Evolutionary conservation across 768 basidiomycete genomes (phyloP), one percentile per base, ranked within the genome.

Genomic region (Punctularia strigosozonata): DNA sequence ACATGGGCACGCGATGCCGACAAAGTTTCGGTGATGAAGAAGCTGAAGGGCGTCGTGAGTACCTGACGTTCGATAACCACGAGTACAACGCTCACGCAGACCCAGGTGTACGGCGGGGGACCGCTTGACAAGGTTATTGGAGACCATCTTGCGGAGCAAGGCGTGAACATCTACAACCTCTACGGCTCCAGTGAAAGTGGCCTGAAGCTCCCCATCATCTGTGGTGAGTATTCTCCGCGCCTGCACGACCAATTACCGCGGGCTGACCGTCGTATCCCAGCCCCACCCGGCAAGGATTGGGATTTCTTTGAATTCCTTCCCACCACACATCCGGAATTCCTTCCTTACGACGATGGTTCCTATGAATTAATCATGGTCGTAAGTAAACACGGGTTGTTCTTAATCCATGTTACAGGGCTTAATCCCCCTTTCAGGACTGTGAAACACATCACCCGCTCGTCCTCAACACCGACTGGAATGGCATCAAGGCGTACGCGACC

Each of bases 401-500:
- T 19, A 8, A 34, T 34, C 33, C 10, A 10, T 13, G 18, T 20
- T 20, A 19, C 8, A 10, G 20, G 8, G 33, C 18, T 8, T 10
- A 10, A 20, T 34, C 7, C 12, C 20, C 20, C 8, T 34, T 12
- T 10, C 12, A 10, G 13, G 33, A 34, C 33, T 10, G 33, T 8
- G 8, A 19, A 10, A 10, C 19, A 8, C 18, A 34, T 34, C 33
- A 34, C 20, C 33, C 33, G 8, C 18, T 10, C 13, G 19, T 34
- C 8, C 8, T 34, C 33, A 34, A 34, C 8, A 34, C 33, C 10
- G 8, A 10, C 8, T 10, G 15, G 17, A 31, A 37, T 12, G 39
- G 7, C 6, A 34, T n/a, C 7, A 13, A 51, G 19, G 59, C 59
- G 15, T 66, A 63, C 32, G 51, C 59, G 2, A 65, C 63, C 1